Evolutionary conservation across 176 grass and related monocot species (phyloP).

Genomic region (Aegilops bicornis): DNA sequence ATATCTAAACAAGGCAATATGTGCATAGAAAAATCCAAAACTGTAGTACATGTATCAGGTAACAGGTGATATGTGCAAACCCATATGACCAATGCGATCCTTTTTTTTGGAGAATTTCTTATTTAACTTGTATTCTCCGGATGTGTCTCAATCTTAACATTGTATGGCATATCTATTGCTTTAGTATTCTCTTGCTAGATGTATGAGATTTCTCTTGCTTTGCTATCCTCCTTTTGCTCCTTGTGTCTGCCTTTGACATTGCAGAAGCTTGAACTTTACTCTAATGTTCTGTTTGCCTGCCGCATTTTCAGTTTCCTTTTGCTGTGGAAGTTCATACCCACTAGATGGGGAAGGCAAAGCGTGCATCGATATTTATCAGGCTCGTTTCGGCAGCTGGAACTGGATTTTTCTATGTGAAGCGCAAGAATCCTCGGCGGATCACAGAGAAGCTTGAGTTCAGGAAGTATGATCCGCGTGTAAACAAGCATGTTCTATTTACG

Average conservation of each 20-base stretch:
- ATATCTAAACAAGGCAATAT: neutral
- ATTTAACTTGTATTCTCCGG: neutral
- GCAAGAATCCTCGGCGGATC: slow-evolving; percentile 67
- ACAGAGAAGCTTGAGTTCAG: slow-evolving; percentile 78
- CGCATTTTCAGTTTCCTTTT: neutral
- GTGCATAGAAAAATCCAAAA: neutral
- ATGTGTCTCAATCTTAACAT: neutral
- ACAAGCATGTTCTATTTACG: slow-evolving; percentile 69
- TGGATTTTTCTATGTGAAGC: slow-evolving; percentile 69
- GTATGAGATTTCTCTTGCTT: neutral
- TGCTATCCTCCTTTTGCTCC: neutral
- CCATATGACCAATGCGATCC: neutral
- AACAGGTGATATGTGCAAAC: neutral
- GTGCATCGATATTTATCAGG: slow-evolving; percentile 63
- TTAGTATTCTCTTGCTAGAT: no score
- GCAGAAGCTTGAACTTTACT: neutral
- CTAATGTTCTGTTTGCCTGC: neutral
- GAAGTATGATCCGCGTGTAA: slow-evolving; percentile 67
- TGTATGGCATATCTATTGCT: no score
- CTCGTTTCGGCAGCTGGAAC: slow-evolving; percentile 73
- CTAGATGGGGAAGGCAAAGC: slow-evolving; percentile 71
- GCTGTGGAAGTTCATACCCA: neutral
- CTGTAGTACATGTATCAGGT: neutral
- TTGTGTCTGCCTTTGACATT: neutral
- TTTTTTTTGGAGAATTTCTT: neutral